phyloP scores from a whole-genome alignment of 495 filamentous ascomycete genomes.

The Copromyces sp. region DNA sequence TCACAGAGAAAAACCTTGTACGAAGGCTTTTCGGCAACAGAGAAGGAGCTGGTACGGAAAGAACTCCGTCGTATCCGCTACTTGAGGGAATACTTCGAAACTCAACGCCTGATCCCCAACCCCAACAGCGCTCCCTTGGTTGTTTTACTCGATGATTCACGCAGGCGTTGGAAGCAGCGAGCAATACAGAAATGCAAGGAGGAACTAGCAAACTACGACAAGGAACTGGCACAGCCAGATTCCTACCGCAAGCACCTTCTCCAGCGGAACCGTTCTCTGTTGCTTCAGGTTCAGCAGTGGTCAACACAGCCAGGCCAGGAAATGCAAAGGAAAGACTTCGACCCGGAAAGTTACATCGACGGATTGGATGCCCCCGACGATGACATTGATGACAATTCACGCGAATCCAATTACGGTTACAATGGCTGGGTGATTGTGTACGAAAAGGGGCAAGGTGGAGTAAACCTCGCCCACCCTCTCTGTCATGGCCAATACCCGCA shows the following conservation, averaged over 20 bases:
- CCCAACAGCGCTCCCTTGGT: slow-evolving; percentile 9
- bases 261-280: slow-evolving; percentile 9
- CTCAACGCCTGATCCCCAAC: slow-evolving; percentile 7
- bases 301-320: slow-evolving; percentile 3
- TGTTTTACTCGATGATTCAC: slow-evolving; percentile 9
- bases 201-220: slow-evolving; percentile 8
- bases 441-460: slow-evolving; percentile 15
- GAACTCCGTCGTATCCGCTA: slow-evolving; percentile 18
- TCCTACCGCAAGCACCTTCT: slow-evolving; percentile 1
- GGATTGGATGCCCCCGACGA: slow-evolving; percentile 12
- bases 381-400: slow-evolving; percentile 14
- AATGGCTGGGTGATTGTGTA: slow-evolving; percentile 21
- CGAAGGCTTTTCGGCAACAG: slow-evolving; percentile 7
- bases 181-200: slow-evolving; percentile 5
- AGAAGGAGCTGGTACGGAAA: slow-evolving; percentile 17
- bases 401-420: slow-evolving; percentile 18
- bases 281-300: slow-evolving; percentile 16
- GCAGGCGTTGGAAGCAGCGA: slow-evolving; percentile 9
- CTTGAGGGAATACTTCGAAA: slow-evolving; percentile 13
- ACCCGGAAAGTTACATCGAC: slow-evolving; percentile 12
- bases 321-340: slow-evolving; percentile 2
- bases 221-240: slow-evolving; percentile 6
- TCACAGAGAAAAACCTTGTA: slow-evolving; percentile 14
- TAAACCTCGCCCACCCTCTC: slow-evolving; percentile 12
- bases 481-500: slow-evolving; percentile 18